These are phyloP conservation scores for Pseudocercospora ulei DNA, from an alignment of 2,329 filamentous ascomycete genomes.

Conservation along the genomic window DNA sequence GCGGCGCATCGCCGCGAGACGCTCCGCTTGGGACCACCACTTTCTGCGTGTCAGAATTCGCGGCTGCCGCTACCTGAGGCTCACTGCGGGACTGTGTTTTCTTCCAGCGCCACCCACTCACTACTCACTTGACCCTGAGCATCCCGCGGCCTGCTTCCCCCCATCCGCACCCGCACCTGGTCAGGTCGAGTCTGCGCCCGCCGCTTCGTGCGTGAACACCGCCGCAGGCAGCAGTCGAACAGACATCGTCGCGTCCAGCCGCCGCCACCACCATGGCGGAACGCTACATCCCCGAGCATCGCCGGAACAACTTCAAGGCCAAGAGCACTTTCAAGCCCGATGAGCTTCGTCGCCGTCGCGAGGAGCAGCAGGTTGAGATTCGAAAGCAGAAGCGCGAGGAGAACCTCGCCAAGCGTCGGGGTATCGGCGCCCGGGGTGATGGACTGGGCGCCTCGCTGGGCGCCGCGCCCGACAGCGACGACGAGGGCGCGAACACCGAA, in stretches of 20 bases:
- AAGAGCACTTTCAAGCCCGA: constrained; percentile 99
- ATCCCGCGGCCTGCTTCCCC: not conserved
- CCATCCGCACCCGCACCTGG: constrained; percentile 5
- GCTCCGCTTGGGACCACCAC: not conserved
- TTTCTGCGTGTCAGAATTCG: not conserved
- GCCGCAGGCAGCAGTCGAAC: constrained; percentile 1
- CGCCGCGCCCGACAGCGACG: constrained; percentile 89
- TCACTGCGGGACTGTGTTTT: constrained; percentile 11
- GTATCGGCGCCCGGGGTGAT: constrained; percentile 68
- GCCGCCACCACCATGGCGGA: constrained; percentile 67
- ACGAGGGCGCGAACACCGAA: constrained; percentile 90
- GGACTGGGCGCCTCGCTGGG: constrained; percentile 69
- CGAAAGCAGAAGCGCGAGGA: constrained; percentile 97
- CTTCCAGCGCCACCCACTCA: constrained; percentile 11
- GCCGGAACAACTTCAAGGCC: constrained; percentile 98
- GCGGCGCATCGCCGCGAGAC: not conserved
- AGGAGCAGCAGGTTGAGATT: constrained; percentile 99
- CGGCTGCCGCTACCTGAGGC: not conserved
- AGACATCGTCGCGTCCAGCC: constrained; percentile 15
- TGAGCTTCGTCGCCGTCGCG: constrained; percentile 92
- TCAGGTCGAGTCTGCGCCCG: constrained; percentile 10
- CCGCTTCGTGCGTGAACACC: constrained; percentile 5
- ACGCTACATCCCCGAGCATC: constrained; percentile 98
- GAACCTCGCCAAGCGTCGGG: constrained; percentile 95
- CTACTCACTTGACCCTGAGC: constrained; percentile 7